A percentile compares a stretch with the other conserved stretches of the same genome.
Evolutionary conservation across 2,329 filamentous ascomycete genomes (phyloP).

Genomic region (Aotearoamyces nothofagi): DNA sequence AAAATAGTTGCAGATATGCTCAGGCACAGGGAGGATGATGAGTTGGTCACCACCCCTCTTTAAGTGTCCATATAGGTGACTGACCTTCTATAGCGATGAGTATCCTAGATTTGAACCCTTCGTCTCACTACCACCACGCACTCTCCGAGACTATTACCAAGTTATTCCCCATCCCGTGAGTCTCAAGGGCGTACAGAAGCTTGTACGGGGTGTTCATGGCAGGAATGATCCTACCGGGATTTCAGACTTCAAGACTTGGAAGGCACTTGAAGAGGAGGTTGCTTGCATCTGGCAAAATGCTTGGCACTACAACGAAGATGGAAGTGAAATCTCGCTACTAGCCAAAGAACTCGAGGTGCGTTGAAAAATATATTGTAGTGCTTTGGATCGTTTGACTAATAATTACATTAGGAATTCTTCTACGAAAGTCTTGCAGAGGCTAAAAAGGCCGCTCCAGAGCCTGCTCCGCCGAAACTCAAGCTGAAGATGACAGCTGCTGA

Average conservation of each 20-base stretch:
- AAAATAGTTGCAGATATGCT: conserved; percentile 68
- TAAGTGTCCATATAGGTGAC: conserved; percentile 3
- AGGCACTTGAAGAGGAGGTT: conserved; percentile 63
- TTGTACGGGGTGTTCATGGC: conserved; percentile 57
- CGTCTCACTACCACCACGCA: conserved; percentile 59
- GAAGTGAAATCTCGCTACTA: conserved; percentile 66
- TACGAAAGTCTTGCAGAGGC: conserved; percentile 53
- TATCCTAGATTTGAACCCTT: conserved; percentile 61
- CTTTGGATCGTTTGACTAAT: conserved; percentile 4
- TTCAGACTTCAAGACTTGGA: conserved; percentile 68
- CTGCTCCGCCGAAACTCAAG: conserved; percentile 63
- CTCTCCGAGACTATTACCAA: conserved; percentile 73
- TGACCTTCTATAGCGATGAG: conserved; percentile 34
- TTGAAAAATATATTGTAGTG: conserved; percentile 7
- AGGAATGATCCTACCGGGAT: conserved; percentile 43
- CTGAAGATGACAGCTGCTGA: conserved; percentile 45
- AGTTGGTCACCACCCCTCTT: conserved; percentile 28
- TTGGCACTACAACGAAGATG: conserved; percentile 81
- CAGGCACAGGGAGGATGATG: conserved; percentile 45
- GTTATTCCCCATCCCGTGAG: conserved; percentile 71
- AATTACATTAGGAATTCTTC: conserved; percentile 44
- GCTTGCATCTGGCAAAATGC: conserved; percentile 80
- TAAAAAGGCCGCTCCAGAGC: conserved; percentile 56
- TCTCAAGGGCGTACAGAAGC: conserved; percentile 62
- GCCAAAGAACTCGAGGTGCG: conserved; percentile 66